phyloP scores from a whole-genome alignment of 352 stramenopile species.

The Phytophthora pseudosyringae region DNA sequence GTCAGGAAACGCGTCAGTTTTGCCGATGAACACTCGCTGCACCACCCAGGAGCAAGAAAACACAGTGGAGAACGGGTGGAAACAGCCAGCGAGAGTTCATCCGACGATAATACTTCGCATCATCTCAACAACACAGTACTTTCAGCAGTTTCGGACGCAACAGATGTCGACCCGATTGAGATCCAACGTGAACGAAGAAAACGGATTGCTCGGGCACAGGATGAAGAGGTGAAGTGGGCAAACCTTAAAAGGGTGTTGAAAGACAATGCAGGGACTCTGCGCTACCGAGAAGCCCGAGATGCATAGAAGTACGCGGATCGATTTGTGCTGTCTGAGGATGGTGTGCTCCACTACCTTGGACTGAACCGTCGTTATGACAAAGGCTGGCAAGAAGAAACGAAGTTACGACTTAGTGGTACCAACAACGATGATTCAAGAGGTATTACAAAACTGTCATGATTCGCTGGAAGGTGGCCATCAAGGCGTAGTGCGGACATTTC shows the following conservation, averaged over 20 bases:
- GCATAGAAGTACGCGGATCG: slow-evolving; percentile 5
- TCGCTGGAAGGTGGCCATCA: slow-evolving; percentile 14
- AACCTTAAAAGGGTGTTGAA: slow-evolving; percentile 3
- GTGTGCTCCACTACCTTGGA: slow-evolving; percentile 5
- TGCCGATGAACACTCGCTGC: background rate
- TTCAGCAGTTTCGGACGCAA: too few relatives aligned
- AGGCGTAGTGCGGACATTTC: slow-evolving; percentile 2
- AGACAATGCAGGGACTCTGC: background rate
- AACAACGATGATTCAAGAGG: slow-evolving; percentile 19
- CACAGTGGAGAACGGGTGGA: background rate
- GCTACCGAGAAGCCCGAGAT: slow-evolving; percentile 2
- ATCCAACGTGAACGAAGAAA: slow-evolving; percentile 8
- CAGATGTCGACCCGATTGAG: slow-evolving; percentile 3
- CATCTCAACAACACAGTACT: background rate
- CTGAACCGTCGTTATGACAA: background rate
- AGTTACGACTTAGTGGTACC: slow-evolving; percentile 17
- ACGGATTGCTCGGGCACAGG: slow-evolving; percentile 4
- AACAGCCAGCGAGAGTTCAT: background rate
- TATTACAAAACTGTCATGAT: slow-evolving; percentile 12
- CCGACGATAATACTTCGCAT: too few relatives aligned
- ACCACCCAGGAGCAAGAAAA: background rate
- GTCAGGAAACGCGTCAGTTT: background rate
- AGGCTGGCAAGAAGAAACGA: background rate
- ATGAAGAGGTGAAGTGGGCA: slow-evolving; percentile 10
- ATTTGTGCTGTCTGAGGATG: background rate